These are phyloP conservation scores for Beauveria varroae DNA, from an alignment of 2,329 filamentous ascomycete genomes.

Conservation along the genomic window DNA sequence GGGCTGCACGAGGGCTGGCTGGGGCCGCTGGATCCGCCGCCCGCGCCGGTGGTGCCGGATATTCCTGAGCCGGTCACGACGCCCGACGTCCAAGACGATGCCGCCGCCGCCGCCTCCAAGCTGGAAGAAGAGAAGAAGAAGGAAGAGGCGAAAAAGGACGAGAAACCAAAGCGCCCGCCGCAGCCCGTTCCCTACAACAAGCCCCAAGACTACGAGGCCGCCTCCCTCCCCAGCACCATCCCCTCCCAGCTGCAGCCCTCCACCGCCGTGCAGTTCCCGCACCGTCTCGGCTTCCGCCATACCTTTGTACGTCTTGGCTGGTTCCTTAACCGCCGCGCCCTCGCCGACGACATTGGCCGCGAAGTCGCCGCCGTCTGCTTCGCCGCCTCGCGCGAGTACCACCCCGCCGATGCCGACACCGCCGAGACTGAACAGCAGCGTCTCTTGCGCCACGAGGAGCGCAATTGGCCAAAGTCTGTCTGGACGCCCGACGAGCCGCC, in stretches of 20 bases:
- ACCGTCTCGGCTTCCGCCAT: conserved; percentile 86
- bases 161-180: conserved; percentile 48
- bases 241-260: conserved; percentile 69
- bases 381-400: conserved; percentile 43
- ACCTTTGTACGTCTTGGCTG: conserved; percentile 80
- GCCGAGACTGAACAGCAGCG: conserved; percentile 37
- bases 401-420: conserved; percentile 25
- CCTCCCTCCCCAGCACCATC: conserved; percentile 54
- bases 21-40: conserved; percentile 66
- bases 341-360: conserved; percentile 84
- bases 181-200: conserved; percentile 69
- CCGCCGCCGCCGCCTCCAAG: conserved; percentile 13
- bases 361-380: conserved; percentile 83
- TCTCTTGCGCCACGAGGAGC: conserved; percentile 63
- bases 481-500: conserved; percentile 46
- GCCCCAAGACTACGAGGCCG: conserved; percentile 61
- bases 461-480: conserved; percentile 76
- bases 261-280: conserved; percentile 68
- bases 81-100: conserved; percentile 16
- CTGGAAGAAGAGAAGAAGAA: conserved; percentile 26
- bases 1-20: conserved; percentile 96
- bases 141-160: conserved; percentile 32
- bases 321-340: conserved; percentile 73
- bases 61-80: conserved; percentile 16
- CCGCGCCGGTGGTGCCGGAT: conserved; percentile 17